These are phyloP conservation scores for Stygiomarasmius scandens DNA, from an alignment of 1,284 basidiomycete species.

Conservation along the genomic window DNA sequence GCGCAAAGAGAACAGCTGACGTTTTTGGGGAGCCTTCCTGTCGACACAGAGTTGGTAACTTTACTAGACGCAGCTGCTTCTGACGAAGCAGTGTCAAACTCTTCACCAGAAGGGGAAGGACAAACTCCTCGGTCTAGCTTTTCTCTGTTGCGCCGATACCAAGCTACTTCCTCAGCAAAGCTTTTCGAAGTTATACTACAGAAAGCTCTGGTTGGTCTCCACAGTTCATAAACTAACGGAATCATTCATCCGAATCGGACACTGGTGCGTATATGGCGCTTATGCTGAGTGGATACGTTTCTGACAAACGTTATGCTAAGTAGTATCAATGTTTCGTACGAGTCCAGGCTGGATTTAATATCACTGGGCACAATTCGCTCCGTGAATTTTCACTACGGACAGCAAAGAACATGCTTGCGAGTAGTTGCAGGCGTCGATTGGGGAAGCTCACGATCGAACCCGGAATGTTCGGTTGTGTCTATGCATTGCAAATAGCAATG, in stretches of 20 bases:
- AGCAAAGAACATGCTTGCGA: too few species aligned
- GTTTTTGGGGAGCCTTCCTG: constrained; percentile 91
- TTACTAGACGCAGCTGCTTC: constrained; percentile 76
- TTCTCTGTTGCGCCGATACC: constrained; percentile 56
- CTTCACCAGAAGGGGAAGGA: constrained; percentile 7
- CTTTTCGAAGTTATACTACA: constrained; percentile 60
- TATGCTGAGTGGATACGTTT: background rate
- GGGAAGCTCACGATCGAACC: too few species aligned
- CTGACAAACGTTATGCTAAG: background rate
- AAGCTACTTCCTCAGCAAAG: constrained; percentile 61
- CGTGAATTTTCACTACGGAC: too few species aligned
- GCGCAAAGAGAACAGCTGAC: constrained; percentile 72
- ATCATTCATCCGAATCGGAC: background rate
- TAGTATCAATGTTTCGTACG: too few species aligned
- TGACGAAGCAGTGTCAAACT: constrained; percentile 21
- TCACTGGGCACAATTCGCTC: too few species aligned
- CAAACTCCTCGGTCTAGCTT: constrained; percentile 33
- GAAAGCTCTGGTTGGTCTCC: constrained; percentile 31
- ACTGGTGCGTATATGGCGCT: background rate
- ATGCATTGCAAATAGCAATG: too few species aligned
- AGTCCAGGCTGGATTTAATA: too few species aligned
- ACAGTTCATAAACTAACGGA: background rate
- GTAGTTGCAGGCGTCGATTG: too few species aligned
- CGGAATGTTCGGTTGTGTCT: too few species aligned
- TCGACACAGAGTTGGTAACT: constrained; percentile 90